Evolutionary conservation across 306 rosid genomes (phyloP).

Genomic region (Adenanthera pavonina): DNA sequence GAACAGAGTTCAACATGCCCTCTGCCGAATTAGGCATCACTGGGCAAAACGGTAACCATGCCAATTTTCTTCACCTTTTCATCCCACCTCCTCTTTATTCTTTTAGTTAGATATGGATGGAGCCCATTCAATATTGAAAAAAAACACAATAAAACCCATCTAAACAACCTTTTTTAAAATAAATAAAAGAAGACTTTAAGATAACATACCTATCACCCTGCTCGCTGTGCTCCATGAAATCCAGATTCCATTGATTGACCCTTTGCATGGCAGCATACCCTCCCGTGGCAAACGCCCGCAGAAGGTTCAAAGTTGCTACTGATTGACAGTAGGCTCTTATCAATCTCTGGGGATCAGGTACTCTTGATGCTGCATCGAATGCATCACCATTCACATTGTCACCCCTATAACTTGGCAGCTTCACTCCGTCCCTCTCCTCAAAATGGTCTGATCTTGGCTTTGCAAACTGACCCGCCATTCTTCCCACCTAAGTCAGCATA

Average conservation of each 20-base stretch:
- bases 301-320: constrained; percentile 26
- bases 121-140: not conserved
- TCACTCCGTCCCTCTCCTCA: constrained; percentile 23
- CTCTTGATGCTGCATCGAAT: constrained; percentile 13
- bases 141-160: not conserved
- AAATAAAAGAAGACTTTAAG: not conserved
- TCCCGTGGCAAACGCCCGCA: constrained; percentile 28
- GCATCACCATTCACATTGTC: constrained; percentile 29
- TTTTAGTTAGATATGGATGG: not conserved
- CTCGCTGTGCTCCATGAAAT: constrained; percentile 25
- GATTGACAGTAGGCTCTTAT: constrained; percentile 21
- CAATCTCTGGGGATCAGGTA: constrained; percentile 24
- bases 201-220: constrained; percentile 18
- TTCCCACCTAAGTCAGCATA: constrained; percentile 12
- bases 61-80: not conserved
- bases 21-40: no score
- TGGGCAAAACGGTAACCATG: not conserved
- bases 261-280: constrained; percentile 33
- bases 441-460: constrained; percentile 25
- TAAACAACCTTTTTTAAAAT: not conserved
- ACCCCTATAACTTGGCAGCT: constrained; percentile 22
- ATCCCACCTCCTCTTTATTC: not conserved
- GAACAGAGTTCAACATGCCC: no score
- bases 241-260: constrained; percentile 26
- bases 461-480: constrained; percentile 31